Percentiles rank a stretch among this genome's conserved stretches.
Evolutionary conservation across 805 yeast genomes (phyloP).

Genomic region (Saccharomycopsis microspora): DNA sequence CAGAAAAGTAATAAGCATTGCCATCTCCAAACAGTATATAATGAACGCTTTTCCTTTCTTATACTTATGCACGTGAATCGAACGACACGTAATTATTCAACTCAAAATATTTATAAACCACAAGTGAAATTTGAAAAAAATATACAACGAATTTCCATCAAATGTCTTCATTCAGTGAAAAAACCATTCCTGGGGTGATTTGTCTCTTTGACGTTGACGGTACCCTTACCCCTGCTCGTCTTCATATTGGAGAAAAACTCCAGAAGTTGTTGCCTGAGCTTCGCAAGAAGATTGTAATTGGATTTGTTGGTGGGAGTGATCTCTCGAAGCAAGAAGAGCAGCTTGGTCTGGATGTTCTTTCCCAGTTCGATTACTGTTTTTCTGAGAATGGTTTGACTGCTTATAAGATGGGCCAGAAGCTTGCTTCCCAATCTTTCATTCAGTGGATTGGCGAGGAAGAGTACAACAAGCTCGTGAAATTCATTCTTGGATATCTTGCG

Average conservation of each 20-base stretch:
- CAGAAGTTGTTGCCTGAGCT: slow-evolving; percentile 54
- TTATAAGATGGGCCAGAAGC: slow-evolving; percentile 77
- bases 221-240: slow-evolving; percentile 96
- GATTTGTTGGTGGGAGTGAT: slow-evolving; percentile 97
- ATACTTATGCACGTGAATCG: no score
- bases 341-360: slow-evolving; percentile 68
- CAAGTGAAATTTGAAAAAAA: no score
- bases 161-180: slow-evolving; percentile 38
- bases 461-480: slow-evolving; percentile 81
- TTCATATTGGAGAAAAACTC: slow-evolving; percentile 67
- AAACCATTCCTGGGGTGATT: slow-evolving; percentile 75
- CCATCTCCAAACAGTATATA: no score
- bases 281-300: slow-evolving; percentile 88
- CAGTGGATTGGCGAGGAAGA: slow-evolving; percentile 91
- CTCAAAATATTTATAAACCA: no score
- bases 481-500: slow-evolving; percentile 74
- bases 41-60: no score
- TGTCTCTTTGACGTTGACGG: slow-evolving; percentile 98
- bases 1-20: no score
- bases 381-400: slow-evolving; percentile 98
- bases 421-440: slow-evolving; percentile 91
- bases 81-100: no score
- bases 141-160: background rate
- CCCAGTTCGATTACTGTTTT: slow-evolving; percentile 89
- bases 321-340: slow-evolving; percentile 92